Conservation (phyloP, 2,329 filamentous ascomycete genomes). For the Endocalyx cinctus region DNA sequence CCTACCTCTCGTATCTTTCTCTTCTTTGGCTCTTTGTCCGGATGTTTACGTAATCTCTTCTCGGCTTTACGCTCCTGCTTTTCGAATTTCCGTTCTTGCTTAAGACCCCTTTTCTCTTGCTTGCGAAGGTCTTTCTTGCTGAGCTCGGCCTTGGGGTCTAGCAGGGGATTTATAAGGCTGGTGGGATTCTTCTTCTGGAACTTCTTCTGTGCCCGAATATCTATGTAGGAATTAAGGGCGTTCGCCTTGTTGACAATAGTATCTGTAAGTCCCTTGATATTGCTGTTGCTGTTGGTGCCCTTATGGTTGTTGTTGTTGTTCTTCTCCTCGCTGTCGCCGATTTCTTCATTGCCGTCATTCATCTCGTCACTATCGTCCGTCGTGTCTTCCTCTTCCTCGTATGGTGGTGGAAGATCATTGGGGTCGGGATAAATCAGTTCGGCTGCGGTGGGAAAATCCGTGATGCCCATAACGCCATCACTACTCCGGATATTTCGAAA, state of each 20-base stretch:
- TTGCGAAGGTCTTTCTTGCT: constrained; percentile 11
- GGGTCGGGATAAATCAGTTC: constrained; percentile 1
- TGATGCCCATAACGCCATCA: constrained; percentile 9
- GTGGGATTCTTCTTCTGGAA: constrained; percentile 12
- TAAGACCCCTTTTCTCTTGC: constrained; percentile 9
- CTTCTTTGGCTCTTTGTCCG: constrained; percentile 3
- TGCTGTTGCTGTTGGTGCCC: constrained; percentile 3
- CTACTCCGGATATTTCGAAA: constrained; percentile 2
- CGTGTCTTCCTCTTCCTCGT: not conserved
- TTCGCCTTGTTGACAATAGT: constrained; percentile 7
- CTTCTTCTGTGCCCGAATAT: constrained; percentile 11
- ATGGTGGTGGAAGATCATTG: not conserved
- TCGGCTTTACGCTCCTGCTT: constrained; percentile 12
- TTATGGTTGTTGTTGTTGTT: constrained; percentile 1
- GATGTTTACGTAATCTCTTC: constrained; percentile 10
- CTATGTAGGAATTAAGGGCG: constrained; percentile 6
- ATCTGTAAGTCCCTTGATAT: not conserved
- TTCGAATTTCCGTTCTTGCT: constrained; percentile 10
- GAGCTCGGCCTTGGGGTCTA: constrained; percentile 14
- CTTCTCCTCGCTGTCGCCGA: no score
- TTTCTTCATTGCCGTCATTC: not conserved
- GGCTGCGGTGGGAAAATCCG: constrained; percentile 5
- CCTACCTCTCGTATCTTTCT: constrained; percentile 1
- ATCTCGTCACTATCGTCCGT: not conserved
- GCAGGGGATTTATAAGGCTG: constrained; percentile 7